phyloP scores from a whole-genome alignment of 768 basidiomycete species.

The Mycena metata region DNA sequence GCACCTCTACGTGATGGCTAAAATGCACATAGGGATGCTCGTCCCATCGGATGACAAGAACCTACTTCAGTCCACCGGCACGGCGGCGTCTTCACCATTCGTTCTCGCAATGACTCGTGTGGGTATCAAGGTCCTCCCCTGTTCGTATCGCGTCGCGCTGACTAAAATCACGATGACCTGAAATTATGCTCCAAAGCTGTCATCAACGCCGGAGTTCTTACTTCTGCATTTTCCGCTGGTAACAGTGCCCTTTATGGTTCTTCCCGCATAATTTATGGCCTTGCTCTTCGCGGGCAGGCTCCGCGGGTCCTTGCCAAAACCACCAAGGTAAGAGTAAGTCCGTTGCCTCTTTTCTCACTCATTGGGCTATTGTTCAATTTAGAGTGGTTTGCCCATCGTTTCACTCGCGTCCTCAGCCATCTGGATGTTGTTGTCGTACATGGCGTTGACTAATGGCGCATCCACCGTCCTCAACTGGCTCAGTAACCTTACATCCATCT shows the following conservation, averaged over 20 bases:
- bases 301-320: conserved; percentile 46
- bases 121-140: conserved; percentile 64
- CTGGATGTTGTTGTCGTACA: conserved; percentile 54
- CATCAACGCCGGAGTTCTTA: conserved; percentile 72
- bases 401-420: conserved; percentile 26
- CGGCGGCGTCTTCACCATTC: conserved; percentile 76
- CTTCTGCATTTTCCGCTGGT: conserved; percentile 71
- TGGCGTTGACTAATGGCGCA: conserved; percentile 57
- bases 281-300: conserved; percentile 56
- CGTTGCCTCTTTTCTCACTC: neutral
- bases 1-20: neutral
- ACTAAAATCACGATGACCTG: neutral
- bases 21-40: conserved; percentile 59
- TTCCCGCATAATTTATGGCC: conserved; percentile 55
- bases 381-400: conserved; percentile 26
- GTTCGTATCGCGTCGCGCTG: conserved; percentile 25
- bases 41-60: conserved; percentile 70
- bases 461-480: conserved; percentile 65
- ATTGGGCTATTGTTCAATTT: neutral
- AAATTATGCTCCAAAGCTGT: conserved; percentile 42
- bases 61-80: conserved; percentile 43
- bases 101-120: conserved; percentile 76
- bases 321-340: conserved; percentile 14
- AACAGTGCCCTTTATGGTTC: conserved; percentile 65
- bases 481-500: conserved; percentile 60